Evolutionary conservation across 331 rosid genomes (phyloP).

Genomic region (Dryas integrifolia): DNA sequence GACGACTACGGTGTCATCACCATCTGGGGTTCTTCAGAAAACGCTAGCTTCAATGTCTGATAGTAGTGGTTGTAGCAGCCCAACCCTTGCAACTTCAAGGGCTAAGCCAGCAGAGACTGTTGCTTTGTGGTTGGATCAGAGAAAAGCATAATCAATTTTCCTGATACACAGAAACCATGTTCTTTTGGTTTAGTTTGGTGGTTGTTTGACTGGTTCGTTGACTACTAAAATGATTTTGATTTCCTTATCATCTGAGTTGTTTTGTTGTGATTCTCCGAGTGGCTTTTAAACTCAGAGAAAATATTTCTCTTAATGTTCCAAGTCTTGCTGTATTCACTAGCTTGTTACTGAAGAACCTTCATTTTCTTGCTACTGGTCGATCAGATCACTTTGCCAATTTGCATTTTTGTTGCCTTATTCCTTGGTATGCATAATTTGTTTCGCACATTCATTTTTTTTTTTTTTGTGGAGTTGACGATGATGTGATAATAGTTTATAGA

Average conservation of each 20-base stretch:
- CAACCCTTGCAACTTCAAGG: slow-evolving; percentile 48
- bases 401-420: too few relatives aligned
- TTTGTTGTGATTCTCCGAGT: not conserved
- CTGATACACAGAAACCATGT: not conserved
- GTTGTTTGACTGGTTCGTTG: not conserved
- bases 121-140: slow-evolving; percentile 42
- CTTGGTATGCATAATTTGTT: too few relatives aligned
- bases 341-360: not conserved
- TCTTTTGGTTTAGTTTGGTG: slow-evolving; percentile 11
- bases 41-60: slow-evolving; percentile 60
- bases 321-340: not conserved
- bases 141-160: slow-evolving; percentile 14
- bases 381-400: not conserved
- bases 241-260: not conserved
- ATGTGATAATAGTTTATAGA: not conserved
- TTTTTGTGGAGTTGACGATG: not conserved
- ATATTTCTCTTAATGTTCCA: not conserved
- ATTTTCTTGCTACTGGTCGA: not conserved
- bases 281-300: not conserved
- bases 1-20: slow-evolving; percentile 48
- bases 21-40: slow-evolving; percentile 70
- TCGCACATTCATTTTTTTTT: too few relatives aligned
- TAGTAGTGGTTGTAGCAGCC: slow-evolving; percentile 70
- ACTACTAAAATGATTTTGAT: not conserved
- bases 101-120: slow-evolving; percentile 54